Evolutionary conservation across 2,329 filamentous ascomycete genomes (phyloP), one percentile per base, ranked within the genome.

Genomic region (Lasiodiplodia sp.): DNA sequence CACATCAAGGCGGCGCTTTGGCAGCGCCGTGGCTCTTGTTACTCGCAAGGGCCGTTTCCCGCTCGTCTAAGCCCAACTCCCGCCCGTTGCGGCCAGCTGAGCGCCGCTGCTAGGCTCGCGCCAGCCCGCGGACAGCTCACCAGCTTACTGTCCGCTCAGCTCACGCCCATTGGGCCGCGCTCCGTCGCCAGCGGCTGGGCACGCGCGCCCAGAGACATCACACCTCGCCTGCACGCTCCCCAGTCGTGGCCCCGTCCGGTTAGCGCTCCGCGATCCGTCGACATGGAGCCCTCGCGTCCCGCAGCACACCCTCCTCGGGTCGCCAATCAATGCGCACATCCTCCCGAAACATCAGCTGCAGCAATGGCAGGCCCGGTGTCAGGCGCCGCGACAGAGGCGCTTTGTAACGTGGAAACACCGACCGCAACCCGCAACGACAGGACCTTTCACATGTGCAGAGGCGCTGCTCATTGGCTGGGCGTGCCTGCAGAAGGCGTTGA

Each of bases 221-320:
- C 58, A 37, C 58, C 37, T 63, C 40, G 60, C 47, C 60, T 64
- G 60, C 60, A 64, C 38, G 60, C 60, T 31, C 47, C 60, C 44
- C 60, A 64, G 38, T 52, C 60, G 23, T 40, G 21, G 60, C 60
- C 37, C 60, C 60, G 34, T 49, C 60, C 18, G 34, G 47, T 52
- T 64, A 64, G 60, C 60, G 28, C 60, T 52, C 47, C 60, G 60
- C 47, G 31, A 62, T 49, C 60, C 60, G 31, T 38, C 28, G 60
- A 25, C 60, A 64, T 52, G 60, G 60, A 37, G 44, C 31, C 60
- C 56, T 40, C 21, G 38, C 57, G 25, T 14, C 16, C 37, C 25
- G 57, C 21, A 38, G n/a, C 55, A n/a, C 55, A 23, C 8, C 34
- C 31, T 14, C 55, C n/a, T 12, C 31, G 31, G n/a, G 31, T 23